Evolutionary conservation across 2,329 filamentous ascomycete species (phyloP).

Genomic region (Cercospora canescens): DNA sequence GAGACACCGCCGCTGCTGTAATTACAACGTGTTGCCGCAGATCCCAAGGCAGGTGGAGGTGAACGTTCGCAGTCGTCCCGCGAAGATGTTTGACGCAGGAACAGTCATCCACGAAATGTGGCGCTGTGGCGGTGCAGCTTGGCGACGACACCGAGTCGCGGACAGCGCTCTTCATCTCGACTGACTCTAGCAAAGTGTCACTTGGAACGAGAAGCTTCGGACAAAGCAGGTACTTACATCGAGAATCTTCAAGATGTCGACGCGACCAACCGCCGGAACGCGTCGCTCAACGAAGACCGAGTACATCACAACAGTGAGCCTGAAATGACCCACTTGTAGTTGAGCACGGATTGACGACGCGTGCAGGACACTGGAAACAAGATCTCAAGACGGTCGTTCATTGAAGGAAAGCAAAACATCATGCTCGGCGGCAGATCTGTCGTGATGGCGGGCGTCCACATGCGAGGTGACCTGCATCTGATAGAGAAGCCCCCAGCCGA

Average conservation of each 20-base stretch:
- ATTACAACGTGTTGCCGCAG: not conserved
- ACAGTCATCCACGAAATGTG: not conserved
- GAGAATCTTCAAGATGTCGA: slow-evolving; percentile 29
- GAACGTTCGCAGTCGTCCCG: not conserved
- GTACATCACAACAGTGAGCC: slow-evolving; percentile 87
- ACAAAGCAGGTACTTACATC: not conserved
- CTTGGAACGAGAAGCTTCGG: not conserved
- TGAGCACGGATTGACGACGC: slow-evolving; percentile 4
- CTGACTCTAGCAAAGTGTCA: not conserved
- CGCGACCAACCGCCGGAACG: slow-evolving; percentile 40
- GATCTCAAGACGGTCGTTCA: slow-evolving; percentile 85
- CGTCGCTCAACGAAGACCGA: slow-evolving; percentile 76
- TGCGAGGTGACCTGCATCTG: slow-evolving; percentile 80
- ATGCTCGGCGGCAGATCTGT: slow-evolving; percentile 93
- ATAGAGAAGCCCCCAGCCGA: slow-evolving; percentile 30
- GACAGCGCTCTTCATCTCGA: not conserved
- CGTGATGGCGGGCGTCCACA: slow-evolving; percentile 91
- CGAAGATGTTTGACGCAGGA: not conserved
- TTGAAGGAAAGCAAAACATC: slow-evolving; percentile 96
- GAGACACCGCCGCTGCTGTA: slow-evolving; percentile 6
- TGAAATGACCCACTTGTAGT: not conserved
- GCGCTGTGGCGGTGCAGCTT: not conserved
- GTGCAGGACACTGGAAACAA: slow-evolving; percentile 94
- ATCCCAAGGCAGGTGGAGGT: not conserved
- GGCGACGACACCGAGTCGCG: not conserved